Evolutionary conservation across 805 yeast species (phyloP).

Genomic region (Schizosaccharomyces cryophilus): DNA sequence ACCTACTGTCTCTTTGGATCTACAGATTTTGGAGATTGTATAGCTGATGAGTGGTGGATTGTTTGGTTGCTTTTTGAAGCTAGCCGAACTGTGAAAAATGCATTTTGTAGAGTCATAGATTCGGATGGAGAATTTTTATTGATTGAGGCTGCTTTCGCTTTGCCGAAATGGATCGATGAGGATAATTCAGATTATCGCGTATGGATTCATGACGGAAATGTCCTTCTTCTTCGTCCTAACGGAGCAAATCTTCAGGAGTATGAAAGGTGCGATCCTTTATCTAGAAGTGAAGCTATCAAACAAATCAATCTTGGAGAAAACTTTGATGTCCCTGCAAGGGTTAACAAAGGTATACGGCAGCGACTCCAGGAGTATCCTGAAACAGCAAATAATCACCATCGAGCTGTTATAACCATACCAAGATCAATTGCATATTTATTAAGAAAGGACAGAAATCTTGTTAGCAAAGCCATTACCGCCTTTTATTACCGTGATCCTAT

Average conservation of each 20-base stretch:
- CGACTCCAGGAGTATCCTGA: slow-evolving; percentile 5
- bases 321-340: not conserved
- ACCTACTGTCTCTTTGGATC: not conserved
- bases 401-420: slow-evolving; percentile 9
- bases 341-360: not conserved
- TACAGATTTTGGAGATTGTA: slow-evolving; percentile 11
- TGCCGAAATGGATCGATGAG: slow-evolving; percentile 27
- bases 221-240: slow-evolving; percentile 7
- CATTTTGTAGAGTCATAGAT: slow-evolving; percentile 16
- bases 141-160: slow-evolving; percentile 22
- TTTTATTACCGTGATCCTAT: slow-evolving; percentile 9
- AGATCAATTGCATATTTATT: slow-evolving; percentile 10
- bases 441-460: slow-evolving; percentile 6
- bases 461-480: slow-evolving; percentile 10
- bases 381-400: slow-evolving; percentile 7
- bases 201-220: slow-evolving; percentile 10
- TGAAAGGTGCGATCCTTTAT: slow-evolving; percentile 2
- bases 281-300: slow-evolving; percentile 3
- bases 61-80: slow-evolving; percentile 11
- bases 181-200: slow-evolving; percentile 23
- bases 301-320: not conserved
- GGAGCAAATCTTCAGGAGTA: not conserved
- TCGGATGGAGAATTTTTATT: slow-evolving; percentile 33
- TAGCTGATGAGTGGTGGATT: slow-evolving; percentile 15
- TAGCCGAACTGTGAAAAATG: slow-evolving; percentile 5